Conservation (phyloP, 495 filamentous ascomycete genomes). For the Lentithecium fluviatile region DNA sequence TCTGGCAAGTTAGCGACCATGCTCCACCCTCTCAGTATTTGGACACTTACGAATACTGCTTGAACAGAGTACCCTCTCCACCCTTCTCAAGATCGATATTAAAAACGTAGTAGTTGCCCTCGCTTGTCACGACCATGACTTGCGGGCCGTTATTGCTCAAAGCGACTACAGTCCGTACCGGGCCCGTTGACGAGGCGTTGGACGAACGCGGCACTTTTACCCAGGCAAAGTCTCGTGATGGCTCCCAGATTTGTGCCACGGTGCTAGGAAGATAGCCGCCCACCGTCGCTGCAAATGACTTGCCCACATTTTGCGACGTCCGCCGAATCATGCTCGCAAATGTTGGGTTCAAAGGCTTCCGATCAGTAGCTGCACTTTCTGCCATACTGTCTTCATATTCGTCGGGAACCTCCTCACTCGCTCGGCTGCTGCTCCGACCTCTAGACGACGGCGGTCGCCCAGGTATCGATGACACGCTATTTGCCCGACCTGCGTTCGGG, state of each 20-base stretch:
- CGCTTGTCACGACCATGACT: slow-evolving; percentile 96
- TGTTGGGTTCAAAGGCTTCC: slow-evolving; percentile 48
- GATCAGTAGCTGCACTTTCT: slow-evolving; percentile 26
- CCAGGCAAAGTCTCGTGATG: slow-evolving; percentile 90
- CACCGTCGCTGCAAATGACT: slow-evolving; percentile 79
- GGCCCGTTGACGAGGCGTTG: slow-evolving; percentile 43
- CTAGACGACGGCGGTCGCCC: slow-evolving; percentile 34
- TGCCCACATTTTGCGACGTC: slow-evolving; percentile 95
- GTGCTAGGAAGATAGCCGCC: slow-evolving; percentile 88
- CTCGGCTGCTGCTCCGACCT: slow-evolving; percentile 46
- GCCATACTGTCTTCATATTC: slow-evolving; percentile 30
- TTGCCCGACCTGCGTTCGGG: slow-evolving; percentile 37
- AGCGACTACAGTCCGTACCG: slow-evolving; percentile 81
- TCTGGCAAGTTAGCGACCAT: slow-evolving; percentile 16
- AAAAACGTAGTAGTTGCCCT: slow-evolving; percentile 91
- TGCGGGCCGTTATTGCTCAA: slow-evolving; percentile 91
- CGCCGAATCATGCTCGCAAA: slow-evolving; percentile 89
- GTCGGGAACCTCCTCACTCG: slow-evolving; percentile 43
- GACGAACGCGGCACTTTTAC: slow-evolving; percentile 78
- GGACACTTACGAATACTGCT: slow-evolving; percentile 64
- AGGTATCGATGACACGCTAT: slow-evolving; percentile 39
- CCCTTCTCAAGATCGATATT: slow-evolving; percentile 93
- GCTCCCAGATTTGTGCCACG: slow-evolving; percentile 97
- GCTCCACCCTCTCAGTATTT: not conserved
- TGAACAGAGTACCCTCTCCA: slow-evolving; percentile 87